A percentile compares a stretch with the other conserved stretches of the same genome.
Conservation (phyloP, 1,139 yeast species). For the Nematodospora anomalae region DNA sequence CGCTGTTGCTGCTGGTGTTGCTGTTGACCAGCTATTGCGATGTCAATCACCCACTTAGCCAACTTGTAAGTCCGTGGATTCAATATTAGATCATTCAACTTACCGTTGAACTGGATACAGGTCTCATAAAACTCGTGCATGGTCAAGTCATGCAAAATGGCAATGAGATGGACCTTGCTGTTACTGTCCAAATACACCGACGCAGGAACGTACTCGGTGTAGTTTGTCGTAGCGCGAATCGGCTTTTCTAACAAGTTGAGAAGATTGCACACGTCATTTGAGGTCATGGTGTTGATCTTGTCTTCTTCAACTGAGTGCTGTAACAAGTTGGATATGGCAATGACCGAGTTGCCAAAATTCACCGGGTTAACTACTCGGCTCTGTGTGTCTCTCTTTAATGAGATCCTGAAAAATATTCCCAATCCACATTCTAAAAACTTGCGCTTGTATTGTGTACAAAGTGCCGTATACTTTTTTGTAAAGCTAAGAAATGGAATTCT, state of each 20-base stretch:
- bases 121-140: conserved; percentile 63
- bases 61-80: conserved; percentile 62
- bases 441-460: conserved; percentile 5
- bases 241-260: conserved; percentile 61
- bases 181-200: conserved; percentile 41
- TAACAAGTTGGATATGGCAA: conserved; percentile 56
- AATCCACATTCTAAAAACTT: conserved; percentile 30
- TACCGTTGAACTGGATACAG: conserved; percentile 60
- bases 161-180: conserved; percentile 43
- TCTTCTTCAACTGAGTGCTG: conserved; percentile 67
- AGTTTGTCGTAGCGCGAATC: conserved; percentile 43
- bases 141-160: conserved; percentile 59
- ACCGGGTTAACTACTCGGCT: conserved; percentile 59
- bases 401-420: conserved; percentile 49
- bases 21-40: conserved; percentile 55
- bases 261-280: conserved; percentile 54
- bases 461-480: not conserved
- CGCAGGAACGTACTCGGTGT: conserved; percentile 41
- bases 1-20: conserved; percentile 4
- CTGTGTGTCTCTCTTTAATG: conserved; percentile 56
- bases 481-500: not conserved
- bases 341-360: conserved; percentile 62
- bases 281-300: conserved; percentile 51
- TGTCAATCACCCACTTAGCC: conserved; percentile 72
- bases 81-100: conserved; percentile 61